These are phyloP conservation scores for Tulasnella sp. DNA, from an alignment of 768 basidiomycete genomes.

Conservation along the genomic window DNA sequence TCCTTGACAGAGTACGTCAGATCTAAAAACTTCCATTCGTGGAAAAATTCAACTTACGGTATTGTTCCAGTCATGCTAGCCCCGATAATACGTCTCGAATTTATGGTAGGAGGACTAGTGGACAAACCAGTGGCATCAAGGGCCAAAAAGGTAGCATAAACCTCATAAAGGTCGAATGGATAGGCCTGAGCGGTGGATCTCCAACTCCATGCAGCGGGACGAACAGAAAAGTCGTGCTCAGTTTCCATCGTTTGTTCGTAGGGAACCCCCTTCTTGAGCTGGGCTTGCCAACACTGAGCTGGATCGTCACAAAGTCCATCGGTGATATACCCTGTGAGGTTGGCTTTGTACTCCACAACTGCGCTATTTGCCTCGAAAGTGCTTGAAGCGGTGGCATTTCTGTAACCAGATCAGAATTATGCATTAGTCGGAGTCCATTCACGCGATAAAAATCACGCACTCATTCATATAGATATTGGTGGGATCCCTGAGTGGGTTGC, in stretches of 20 bases:
- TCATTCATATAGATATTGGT: slow-evolving; percentile 2
- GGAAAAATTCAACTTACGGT: neutral
- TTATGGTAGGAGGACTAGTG: neutral
- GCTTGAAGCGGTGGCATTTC: slow-evolving; percentile 6
- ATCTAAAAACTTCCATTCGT: neutral
- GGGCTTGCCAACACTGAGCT: slow-evolving; percentile 3
- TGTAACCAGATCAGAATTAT: too few relatives aligned
- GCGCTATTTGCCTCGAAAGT: neutral
- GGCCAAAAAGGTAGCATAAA: neutral
- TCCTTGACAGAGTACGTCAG: neutral
- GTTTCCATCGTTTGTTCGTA: slow-evolving; percentile 8
- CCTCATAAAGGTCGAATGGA: slow-evolving; percentile 2
- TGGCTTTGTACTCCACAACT: slow-evolving; percentile 7
- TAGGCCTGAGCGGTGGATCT: slow-evolving; percentile 3
- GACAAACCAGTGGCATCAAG: too few relatives aligned
- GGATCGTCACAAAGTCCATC: slow-evolving; percentile 1
- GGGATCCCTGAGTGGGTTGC: neutral
- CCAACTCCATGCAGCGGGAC: neutral
- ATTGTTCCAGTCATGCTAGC: slow-evolving; percentile 1
- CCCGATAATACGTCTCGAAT: neutral
- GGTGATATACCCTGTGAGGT: slow-evolving; percentile 7
- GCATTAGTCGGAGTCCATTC: too few relatives aligned
- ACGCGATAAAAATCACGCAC: too few relatives aligned
- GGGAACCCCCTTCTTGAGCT: neutral
- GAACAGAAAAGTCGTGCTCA: neutral